These are phyloP conservation scores for Blechomonas ayalai DNA, from an alignment of 208 protist species.

Conservation along the genomic window DNA sequence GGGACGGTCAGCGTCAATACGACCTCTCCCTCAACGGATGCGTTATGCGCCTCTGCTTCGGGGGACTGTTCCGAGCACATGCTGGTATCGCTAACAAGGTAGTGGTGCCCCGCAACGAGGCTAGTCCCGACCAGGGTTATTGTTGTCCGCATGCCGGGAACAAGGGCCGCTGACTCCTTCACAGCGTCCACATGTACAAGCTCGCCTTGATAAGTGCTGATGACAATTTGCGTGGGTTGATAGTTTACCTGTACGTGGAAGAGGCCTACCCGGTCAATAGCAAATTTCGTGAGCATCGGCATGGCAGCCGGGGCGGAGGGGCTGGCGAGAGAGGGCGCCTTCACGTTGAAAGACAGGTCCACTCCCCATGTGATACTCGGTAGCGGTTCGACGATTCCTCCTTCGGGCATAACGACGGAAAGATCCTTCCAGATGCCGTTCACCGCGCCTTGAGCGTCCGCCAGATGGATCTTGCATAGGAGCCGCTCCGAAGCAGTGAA, in stretches of 20 bases:
- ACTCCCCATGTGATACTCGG: constrained; percentile 6
- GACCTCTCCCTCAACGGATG: constrained; percentile 13
- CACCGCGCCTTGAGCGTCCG: constrained; percentile 29
- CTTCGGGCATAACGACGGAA: constrained; percentile 37
- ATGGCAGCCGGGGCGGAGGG: no score
- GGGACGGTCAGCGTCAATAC: constrained; percentile 31
- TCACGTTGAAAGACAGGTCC: constrained; percentile 1
- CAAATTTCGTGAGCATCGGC: no score
- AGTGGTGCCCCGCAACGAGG: constrained; percentile 48
- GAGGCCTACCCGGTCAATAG: no score
- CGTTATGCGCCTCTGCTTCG: constrained; percentile 8
- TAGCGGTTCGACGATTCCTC: constrained; percentile 20
- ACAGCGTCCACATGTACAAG: constrained; percentile 42
- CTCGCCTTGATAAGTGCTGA: constrained; percentile 19
- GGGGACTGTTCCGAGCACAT: constrained; percentile 18
- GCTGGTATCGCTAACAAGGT: constrained; percentile 28
- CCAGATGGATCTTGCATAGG: constrained; percentile 33
- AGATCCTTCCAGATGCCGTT: constrained; percentile 57
- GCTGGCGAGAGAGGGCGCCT: constrained; percentile 6
- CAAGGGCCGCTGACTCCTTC: constrained; percentile 12
- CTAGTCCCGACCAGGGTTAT: constrained; percentile 33
- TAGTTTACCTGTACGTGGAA: constrained; percentile 33
- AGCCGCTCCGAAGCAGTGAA: constrained; percentile 44
- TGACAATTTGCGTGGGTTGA: constrained; percentile 5
- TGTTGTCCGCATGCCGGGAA: constrained; percentile 1